phyloP scores from a whole-genome alignment of 805 yeast species.

The Yamadazyma laniorum region DNA sequence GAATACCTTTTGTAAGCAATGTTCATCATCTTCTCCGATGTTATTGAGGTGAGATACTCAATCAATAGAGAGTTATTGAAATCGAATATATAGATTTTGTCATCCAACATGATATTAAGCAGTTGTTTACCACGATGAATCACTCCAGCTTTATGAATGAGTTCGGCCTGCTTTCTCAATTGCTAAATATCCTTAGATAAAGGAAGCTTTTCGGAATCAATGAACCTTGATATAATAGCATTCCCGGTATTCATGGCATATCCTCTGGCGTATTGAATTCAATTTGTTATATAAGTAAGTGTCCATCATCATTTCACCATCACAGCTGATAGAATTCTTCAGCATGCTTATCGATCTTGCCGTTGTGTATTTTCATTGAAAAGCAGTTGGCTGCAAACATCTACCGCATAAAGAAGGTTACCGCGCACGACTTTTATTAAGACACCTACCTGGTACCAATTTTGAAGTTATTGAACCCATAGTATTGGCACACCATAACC shows the following conservation, averaged over 20 bases:
- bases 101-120: neutral
- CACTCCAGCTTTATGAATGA: constrained; percentile 3
- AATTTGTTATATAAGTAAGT: neutral
- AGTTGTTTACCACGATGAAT: constrained; percentile 1
- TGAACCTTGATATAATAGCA: constrained; percentile 4
- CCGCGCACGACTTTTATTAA: too few relatives aligned
- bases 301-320: too few relatives aligned
- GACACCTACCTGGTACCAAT: too few relatives aligned
- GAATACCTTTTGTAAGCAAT: neutral
- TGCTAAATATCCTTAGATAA: neutral
- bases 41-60: neutral
- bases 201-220: neutral
- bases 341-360: neutral
- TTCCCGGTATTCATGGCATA: constrained; percentile 1
- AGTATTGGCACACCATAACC: too few relatives aligned
- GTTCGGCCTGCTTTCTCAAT: neutral
- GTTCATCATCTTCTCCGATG: neutral
- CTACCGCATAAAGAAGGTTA: too few relatives aligned
- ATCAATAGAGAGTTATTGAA: constrained; percentile 3
- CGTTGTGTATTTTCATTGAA: too few relatives aligned
- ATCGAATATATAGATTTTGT: constrained; percentile 3
- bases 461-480: too few relatives aligned
- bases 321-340: too few relatives aligned
- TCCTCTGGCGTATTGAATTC: constrained; percentile 1
- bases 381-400: too few relatives aligned